phyloP scores from a whole-genome alignment of 2,329 filamentous ascomycete species.

The Diaporthe citriasiana region DNA sequence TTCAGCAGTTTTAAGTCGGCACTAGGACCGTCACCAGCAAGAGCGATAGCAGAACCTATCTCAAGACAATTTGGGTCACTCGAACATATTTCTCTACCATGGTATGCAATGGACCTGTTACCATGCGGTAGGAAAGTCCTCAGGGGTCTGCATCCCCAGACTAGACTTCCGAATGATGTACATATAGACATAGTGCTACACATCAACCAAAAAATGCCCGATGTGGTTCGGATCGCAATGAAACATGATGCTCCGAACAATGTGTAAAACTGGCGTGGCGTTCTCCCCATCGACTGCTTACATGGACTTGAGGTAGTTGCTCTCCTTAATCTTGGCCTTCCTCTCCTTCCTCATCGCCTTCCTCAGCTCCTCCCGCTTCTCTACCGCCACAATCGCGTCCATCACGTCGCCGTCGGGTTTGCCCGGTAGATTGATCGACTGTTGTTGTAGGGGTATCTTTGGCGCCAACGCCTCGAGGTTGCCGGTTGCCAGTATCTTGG shows the following conservation, averaged over 20 bases:
- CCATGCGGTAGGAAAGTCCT: neutral
- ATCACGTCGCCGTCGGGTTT: slow-evolving; percentile 58
- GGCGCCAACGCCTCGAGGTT: slow-evolving; percentile 75
- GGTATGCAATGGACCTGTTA: neutral
- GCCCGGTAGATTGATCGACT: slow-evolving; percentile 80
- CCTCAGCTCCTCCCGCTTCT: slow-evolving; percentile 73
- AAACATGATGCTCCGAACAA: neutral
- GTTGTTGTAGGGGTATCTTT: slow-evolving; percentile 82
- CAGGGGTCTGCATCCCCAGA: neutral
- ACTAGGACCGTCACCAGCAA: neutral
- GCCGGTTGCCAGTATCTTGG: slow-evolving; percentile 73
- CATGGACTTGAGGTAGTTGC: slow-evolving; percentile 88
- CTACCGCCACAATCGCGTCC: slow-evolving; percentile 62
- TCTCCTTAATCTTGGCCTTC: slow-evolving; percentile 84
- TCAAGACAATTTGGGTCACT: neutral
- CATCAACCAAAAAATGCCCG: neutral
- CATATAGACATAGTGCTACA: slow-evolving; percentile 5
- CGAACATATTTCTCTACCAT: neutral
- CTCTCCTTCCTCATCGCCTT: slow-evolving; percentile 82
- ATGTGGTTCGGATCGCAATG: neutral
- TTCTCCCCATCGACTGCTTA: slow-evolving; percentile 51
- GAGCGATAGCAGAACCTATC: neutral
- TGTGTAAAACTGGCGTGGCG: neutral
- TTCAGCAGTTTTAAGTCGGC: too few relatives aligned
- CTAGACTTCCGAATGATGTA: slow-evolving; percentile 15